These are phyloP conservation scores for Nematocida sp. DNA, from an alignment of 371 early-diverging fungal genomes.

Conservation along the genomic window DNA sequence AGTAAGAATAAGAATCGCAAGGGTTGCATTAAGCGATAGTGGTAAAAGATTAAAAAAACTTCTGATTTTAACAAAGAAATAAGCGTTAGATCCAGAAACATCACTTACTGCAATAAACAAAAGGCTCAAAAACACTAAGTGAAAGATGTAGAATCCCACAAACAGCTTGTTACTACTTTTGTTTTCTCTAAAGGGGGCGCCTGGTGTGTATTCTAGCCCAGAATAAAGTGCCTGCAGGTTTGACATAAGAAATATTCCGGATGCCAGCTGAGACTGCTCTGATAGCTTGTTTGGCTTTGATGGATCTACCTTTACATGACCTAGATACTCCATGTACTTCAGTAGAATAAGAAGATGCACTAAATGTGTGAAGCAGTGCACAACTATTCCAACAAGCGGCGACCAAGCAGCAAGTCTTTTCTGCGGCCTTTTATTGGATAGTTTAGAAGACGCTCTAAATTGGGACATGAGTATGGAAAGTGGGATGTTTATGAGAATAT, in stretches of 20 bases:
- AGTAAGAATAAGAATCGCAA: conserved; percentile 9
- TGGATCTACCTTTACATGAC: background rate
- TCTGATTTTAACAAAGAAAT: background rate
- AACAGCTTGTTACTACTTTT: conserved; percentile 30
- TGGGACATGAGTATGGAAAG: conserved; percentile 55
- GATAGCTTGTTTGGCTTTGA: conserved; percentile 7
- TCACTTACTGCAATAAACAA: conserved; percentile 20
- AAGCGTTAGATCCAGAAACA: background rate
- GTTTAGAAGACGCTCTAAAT: conserved; percentile 41
- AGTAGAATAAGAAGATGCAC: conserved; percentile 24
- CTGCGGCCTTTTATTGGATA: conserved; percentile 51
- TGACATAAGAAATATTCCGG: conserved; percentile 46
- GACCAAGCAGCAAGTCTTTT: conserved; percentile 21
- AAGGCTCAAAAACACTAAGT: conserved; percentile 10
- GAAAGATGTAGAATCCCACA: conserved; percentile 30
- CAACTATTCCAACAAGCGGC: conserved; percentile 27
- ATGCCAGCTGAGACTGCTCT: conserved; percentile 40
- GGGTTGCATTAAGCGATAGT: conserved; percentile 9
- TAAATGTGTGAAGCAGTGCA: conserved; percentile 31
- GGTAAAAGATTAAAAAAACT: conserved; percentile 33
- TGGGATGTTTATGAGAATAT: conserved; percentile 63
- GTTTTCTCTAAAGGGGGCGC: conserved; percentile 35
- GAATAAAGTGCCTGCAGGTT: conserved; percentile 51
- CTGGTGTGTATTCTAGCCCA: conserved; percentile 50
- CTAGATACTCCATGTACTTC: conserved; percentile 7